These are phyloP conservation scores for Solanum pennellii DNA, from an alignment of 257 asterid genomes.

Conservation along the genomic window DNA sequence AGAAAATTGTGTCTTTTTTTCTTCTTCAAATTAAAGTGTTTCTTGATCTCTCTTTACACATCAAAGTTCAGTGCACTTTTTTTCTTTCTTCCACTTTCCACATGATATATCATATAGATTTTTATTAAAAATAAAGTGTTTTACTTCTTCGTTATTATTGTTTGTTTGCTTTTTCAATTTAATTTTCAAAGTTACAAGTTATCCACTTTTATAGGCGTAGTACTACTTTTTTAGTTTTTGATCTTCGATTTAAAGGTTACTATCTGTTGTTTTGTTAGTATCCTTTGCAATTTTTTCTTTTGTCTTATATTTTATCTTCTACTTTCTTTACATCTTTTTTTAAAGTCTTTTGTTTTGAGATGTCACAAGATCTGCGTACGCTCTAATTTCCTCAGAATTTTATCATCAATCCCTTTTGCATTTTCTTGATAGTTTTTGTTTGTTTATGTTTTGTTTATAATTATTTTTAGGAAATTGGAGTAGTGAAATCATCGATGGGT, in stretches of 20 bases:
- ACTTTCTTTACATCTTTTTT: too few species aligned
- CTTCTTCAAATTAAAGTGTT: not conserved
- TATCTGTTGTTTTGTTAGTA: too few species aligned
- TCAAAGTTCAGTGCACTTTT: conserved; percentile 18
- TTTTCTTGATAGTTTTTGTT: not conserved
- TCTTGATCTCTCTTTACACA: conserved; percentile 1
- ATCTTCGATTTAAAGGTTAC: not conserved
- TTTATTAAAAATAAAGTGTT: conserved; percentile 5
- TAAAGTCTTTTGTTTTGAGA: too few species aligned
- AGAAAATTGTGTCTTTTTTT: not conserved
- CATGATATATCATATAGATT: conserved; percentile 3
- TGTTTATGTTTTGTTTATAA: not conserved
- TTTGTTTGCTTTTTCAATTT: not conserved
- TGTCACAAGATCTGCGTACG: not conserved
- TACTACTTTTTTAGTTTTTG: not conserved
- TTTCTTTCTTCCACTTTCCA: conserved; percentile 3
- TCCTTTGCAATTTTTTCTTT: too few species aligned
- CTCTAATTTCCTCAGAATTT: too few species aligned
- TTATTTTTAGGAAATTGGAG: conserved; percentile 42
- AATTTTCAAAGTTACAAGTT: not conserved
- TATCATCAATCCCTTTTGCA: not conserved
- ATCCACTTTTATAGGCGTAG: not conserved
- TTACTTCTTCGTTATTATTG: conserved; percentile 8
- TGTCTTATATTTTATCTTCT: not conserved
- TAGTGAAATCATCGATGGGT: conserved; percentile 21